These are phyloP conservation scores for Trichoderma sp. DNA, from an alignment of 2,329 filamentous ascomycete species.

Conservation along the genomic window DNA sequence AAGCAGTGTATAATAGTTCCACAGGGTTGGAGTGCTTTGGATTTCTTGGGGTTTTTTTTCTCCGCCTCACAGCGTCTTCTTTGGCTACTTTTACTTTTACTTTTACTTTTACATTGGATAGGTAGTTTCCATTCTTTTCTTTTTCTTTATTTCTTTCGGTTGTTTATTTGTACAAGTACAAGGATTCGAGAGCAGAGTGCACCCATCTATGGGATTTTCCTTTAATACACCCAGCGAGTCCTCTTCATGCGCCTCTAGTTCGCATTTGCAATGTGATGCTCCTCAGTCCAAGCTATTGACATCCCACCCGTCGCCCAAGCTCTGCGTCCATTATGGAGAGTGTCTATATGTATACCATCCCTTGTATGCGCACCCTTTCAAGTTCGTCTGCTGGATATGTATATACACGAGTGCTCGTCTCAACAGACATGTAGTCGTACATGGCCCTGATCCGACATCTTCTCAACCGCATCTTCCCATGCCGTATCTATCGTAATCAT, in stretches of 20 bases:
- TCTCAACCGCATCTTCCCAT: background rate
- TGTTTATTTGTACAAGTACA: slow-evolving; percentile 22
- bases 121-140: background rate
- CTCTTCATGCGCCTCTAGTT: background rate
- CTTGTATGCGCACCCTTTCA: background rate
- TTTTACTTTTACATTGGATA: background rate
- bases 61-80: background rate
- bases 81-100: background rate
- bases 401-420: slow-evolving; percentile 4
- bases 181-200: slow-evolving; percentile 12
- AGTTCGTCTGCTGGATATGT: background rate
- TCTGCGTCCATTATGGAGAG: background rate
- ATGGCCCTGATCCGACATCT: background rate
- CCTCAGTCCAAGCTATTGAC: background rate
- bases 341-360: background rate
- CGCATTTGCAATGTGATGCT: background rate
- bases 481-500: background rate
- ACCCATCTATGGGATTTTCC: slow-evolving; percentile 2
- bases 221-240: background rate
- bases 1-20: background rate
- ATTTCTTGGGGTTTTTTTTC: background rate
- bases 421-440: background rate
- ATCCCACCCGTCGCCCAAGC: background rate
- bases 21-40: background rate
- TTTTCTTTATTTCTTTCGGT: background rate